A percentile compares a stretch with the other conserved stretches of the same genome.
phyloP scores from a whole-genome alignment of 169 alveolate genomes.

The Perkinsus marinus region DNA sequence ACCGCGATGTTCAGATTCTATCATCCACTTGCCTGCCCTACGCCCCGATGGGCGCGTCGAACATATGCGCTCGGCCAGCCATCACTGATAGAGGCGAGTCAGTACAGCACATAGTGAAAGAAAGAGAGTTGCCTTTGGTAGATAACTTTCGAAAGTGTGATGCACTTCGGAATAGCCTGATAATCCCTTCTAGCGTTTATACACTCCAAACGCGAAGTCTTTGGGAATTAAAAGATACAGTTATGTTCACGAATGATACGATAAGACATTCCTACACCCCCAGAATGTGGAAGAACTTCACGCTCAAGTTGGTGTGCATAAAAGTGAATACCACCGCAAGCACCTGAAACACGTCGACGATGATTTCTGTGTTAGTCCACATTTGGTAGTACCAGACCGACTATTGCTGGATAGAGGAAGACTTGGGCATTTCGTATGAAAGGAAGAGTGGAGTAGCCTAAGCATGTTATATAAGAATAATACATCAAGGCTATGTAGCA shows the following conservation, averaged over 20 bases:
- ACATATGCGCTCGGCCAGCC: neutral
- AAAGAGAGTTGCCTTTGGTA: neutral
- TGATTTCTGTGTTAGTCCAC: neutral
- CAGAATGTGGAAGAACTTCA: neutral
- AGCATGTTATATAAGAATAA: neutral
- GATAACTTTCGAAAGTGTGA: neutral
- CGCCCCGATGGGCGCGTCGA: slow-evolving; percentile 1
- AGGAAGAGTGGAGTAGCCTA: neutral
- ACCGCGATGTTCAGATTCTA: slow-evolving; percentile 6
- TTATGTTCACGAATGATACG: neutral
- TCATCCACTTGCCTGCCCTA: slow-evolving; percentile 38
- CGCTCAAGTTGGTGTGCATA: neutral
- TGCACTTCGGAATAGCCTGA: neutral
- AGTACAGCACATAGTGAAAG: neutral
- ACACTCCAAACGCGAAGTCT: too few species aligned
- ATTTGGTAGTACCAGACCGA: neutral
- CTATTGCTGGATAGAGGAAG: neutral
- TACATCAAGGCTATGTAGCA: neutral
- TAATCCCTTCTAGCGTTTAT: too few species aligned
- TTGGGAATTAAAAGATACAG: neutral
- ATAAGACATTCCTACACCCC: neutral
- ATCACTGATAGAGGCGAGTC: neutral
- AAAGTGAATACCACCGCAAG: neutral
- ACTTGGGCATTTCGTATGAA: neutral
- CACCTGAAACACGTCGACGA: neutral